Evolutionary conservation across 768 basidiomycete genomes (phyloP), one percentile per base, ranked within the genome.

Genomic region (Tricholoma saponaceum): DNA sequence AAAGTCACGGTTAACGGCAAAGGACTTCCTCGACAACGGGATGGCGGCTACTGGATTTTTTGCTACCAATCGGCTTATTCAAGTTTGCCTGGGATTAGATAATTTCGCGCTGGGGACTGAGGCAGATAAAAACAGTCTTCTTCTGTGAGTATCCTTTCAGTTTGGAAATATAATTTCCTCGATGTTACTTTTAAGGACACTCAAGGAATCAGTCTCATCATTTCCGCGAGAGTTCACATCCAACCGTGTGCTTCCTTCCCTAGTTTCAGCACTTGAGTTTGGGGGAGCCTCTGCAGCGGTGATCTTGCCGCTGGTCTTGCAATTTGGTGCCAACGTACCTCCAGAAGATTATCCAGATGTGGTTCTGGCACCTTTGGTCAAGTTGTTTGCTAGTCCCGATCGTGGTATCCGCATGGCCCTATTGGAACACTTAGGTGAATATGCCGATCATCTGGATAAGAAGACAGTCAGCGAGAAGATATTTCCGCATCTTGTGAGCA

Each of bases 321-420:
- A 87, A 55, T 83, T 97, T 37, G 90, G 93, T 3, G 83, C 81
- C 64, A 83, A 83, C 61, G 78, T 90, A 0, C 72, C 89, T 0
- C 79, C 85, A 0, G 81, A 85, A 18, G 86, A 95, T 51, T 96
- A 95, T 65, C 67, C 78, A 2, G 79, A 78, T 35, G 66, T 82
- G 4, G 84, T 98, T 14, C 70, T 95, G 2, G 81, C 80, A 6
- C 93, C 96, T 0, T 77, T 99, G 2, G 80, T 93, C 43, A 92
- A 88, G 69, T 78, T 98, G 35, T 98, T 81, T 64, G 82, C 88
- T 1, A 95, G 89, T 62, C 90, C 95, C 0, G 97, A 99, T 71
- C 83, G 97, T 46, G 95, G 94, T 1, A 92, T 87, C 22, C 82
- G 97, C 28, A 96, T 99, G 89, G 95, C 94, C 5, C 73, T 99